Base-by-base conservation (phyloP, 768 basidiomycete genomes). In the Leccinum incarnatum region DNA sequence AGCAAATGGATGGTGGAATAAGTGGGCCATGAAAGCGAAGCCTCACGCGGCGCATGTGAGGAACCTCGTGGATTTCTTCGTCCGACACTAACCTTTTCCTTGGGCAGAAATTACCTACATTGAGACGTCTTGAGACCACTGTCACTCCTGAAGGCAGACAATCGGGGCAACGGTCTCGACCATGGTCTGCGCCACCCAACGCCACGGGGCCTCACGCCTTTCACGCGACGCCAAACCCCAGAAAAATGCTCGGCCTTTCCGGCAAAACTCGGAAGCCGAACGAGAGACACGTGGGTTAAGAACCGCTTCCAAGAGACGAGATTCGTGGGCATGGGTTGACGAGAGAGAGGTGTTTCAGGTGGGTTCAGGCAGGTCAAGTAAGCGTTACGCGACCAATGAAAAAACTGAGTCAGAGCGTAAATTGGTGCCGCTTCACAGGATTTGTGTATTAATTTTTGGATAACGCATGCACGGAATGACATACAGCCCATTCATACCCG, bases 1-100 rank as follows among this genome's bases (percentile, higher is more conserved):
- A n/a, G 77, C 75, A 47, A 72, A 70, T 49, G 85, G 82, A 19
- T 77, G 84, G 85, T 76, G 79, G 75, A 72, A 78, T 10, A 76
- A 75, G 55, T 86, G 81, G 81, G 77, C 78, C 25, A 65, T 75
- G 58, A 72, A 65, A 47, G 68, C 61, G 50, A 64, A 64, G 40
- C 56, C 65, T 51, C 57, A 54, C 32, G 12, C 47, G 32, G 49
- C 29, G 27, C 59, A 51, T 30, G 74, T 69, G 60, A 67, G 68
- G 53, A 23, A 54, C 53, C 59, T 60, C 51, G 45, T 61, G 54
- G 30, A 27, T 45, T 36, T 54, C 17, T 57, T 65, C 30, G 21
- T 56, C 60, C 54, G 52, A 48, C 32, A 19, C 55, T 61, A 27
- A 63, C 45, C 54, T 32, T 62, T 45, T 45, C 42, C 42, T 19